Base-by-base conservation (phyloP, 2,329 filamentous ascomycete genomes). In the Lachnum nothofagi region DNA sequence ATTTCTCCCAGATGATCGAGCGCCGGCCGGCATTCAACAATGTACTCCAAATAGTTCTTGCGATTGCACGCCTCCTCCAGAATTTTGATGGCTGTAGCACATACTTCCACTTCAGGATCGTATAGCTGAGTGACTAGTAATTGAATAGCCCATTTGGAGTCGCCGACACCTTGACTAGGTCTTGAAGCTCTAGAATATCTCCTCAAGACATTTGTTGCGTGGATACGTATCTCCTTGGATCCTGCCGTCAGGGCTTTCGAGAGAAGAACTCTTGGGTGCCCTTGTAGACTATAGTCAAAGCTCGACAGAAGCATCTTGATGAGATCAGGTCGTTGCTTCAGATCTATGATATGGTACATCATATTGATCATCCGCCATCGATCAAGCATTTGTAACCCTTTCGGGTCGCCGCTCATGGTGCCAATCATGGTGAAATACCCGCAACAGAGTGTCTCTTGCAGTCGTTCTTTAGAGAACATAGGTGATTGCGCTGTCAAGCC, bases 281-380 rank as follows among this genome's bases (percentile, higher is more conserved):
- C 91, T 54, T 86, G 83, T 20, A 94, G 73, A 17, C 83, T 86
- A 65, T 95, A 98, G 68, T 98, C 91, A 68, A 98, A 91, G 62
- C 91, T 93, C 42, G 86, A 85, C 7, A 98, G 76, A 25, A 98
- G 77, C 8, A 91, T 77, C 64, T 91, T 89, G 65, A 97, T 89
- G 51, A 98, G 74, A 65, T 98, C 93, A 39, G 91, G 89, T 2
- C 93, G 85, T 67, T 93, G 86, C 60, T 87, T 89, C 38, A 95
- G 75, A 63, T 97, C 91, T 49, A 96, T 80, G 53, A 98, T 95
- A 68, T 97, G 93, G 65, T 98, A 98, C 76, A 97, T 94, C 89
- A 98, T 98, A 68, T 97, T 97, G 70, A 96, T 91, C 77, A 98
- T 94, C 60, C 90, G 88, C 91, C 93, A 97, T 60, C 89, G 78